Conservation (phyloP, 192 early-diverging fungal genomes). For the Backusella westeae region DNA sequence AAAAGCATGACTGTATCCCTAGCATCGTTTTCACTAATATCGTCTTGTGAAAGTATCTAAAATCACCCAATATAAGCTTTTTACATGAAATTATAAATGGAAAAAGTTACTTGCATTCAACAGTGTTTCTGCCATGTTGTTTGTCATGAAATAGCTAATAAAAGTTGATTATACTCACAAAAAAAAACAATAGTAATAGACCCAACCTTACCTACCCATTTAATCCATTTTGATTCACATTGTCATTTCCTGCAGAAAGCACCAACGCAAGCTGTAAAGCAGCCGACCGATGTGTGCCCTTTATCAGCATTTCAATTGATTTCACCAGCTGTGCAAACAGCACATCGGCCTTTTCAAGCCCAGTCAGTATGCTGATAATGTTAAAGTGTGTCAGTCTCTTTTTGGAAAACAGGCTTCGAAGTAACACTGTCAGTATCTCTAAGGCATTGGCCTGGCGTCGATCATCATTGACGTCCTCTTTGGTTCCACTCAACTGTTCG, state of each 20-base stretch:
- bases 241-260: conserved; percentile 49
- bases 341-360: conserved; percentile 35
- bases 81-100: background rate
- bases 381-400: conserved; percentile 52
- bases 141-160: conserved; percentile 51
- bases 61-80: background rate
- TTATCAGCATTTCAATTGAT: conserved; percentile 5
- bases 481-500: conserved; percentile 31
- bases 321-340: conserved; percentile 13
- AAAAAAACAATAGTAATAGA: background rate
- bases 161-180: background rate
- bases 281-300: background rate
- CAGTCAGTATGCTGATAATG: conserved; percentile 48
- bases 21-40: conserved; percentile 31
- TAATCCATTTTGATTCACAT: conserved; percentile 58
- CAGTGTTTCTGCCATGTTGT: conserved; percentile 42
- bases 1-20: conserved; percentile 42
- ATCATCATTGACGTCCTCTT: conserved; percentile 1
- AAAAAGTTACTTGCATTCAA: conserved; percentile 33
- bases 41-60: conserved; percentile 39
- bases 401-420: conserved; percentile 52
- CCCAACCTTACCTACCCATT: conserved; percentile 35
- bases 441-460: conserved; percentile 36
- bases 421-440: conserved; percentile 22
- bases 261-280: conserved; percentile 27